Evolutionary conservation across 371 early-diverging fungal species (phyloP).

Genomic region (Mucor irregularis): DNA sequence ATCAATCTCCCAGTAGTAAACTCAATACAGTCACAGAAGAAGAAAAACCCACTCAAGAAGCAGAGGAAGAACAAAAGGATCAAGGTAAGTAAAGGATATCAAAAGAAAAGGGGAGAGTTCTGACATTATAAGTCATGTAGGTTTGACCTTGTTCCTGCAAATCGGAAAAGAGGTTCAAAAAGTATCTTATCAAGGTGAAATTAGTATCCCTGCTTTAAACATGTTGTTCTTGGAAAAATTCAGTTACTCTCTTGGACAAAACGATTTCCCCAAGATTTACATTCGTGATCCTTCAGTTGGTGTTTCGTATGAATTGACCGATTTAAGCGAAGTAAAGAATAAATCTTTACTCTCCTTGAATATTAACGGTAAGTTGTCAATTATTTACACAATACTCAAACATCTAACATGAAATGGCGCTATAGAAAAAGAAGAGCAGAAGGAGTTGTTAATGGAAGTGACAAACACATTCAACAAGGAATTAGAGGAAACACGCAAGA

Average conservation of each 20-base stretch:
- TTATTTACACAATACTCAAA: neutral
- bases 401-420: neutral
- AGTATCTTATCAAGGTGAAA: slow-evolving; percentile 54
- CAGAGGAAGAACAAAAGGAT: slow-evolving; percentile 4
- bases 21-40: slow-evolving; percentile 26
- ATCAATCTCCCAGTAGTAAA: neutral
- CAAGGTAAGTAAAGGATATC: slow-evolving; percentile 4
- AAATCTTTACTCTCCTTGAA: slow-evolving; percentile 66
- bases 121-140: slow-evolving; percentile 7
- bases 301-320: slow-evolving; percentile 71
- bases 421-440: slow-evolving; percentile 27
- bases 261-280: slow-evolving; percentile 69
- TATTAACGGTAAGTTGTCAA: slow-evolving; percentile 53
- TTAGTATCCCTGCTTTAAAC: slow-evolving; percentile 60
- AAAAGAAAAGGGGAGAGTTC: neutral
- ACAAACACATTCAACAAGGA: slow-evolving; percentile 36
- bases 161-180: slow-evolving; percentile 65
- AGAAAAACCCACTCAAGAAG: neutral
- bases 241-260: slow-evolving; percentile 60
- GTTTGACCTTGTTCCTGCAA: slow-evolving; percentile 51
- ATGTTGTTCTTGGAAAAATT: slow-evolving; percentile 71
- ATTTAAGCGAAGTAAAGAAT: slow-evolving; percentile 61
- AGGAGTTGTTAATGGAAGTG: slow-evolving; percentile 32
- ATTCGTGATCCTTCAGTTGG: slow-evolving; percentile 61
- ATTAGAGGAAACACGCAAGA: slow-evolving; percentile 26